Conservation (phyloP, 495 filamentous ascomycete species). For the Geopyxis carbonaria region DNA sequence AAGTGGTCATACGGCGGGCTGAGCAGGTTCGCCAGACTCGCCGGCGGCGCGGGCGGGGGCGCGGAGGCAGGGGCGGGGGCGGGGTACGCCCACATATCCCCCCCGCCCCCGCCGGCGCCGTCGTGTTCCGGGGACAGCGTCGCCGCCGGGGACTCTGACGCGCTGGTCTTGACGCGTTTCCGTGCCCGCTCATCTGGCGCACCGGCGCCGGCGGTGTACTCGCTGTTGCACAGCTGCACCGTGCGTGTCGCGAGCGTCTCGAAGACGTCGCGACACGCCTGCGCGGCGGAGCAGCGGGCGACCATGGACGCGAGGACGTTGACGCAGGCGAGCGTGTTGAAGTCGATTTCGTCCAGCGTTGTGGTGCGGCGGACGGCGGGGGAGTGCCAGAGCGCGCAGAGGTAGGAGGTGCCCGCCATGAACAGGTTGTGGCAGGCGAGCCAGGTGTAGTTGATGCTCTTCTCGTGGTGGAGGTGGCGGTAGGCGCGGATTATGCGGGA, state of each 20-base stretch:
- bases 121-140: neutral
- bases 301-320: conserved; percentile 36
- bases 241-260: conserved; percentile 17
- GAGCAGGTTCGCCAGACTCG: conserved; percentile 31
- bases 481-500: conserved; percentile 36
- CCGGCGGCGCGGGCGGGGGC: conserved; percentile 8
- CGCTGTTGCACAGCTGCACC: conserved; percentile 12
- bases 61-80: no score
- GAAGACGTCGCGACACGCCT: conserved; percentile 31
- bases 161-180: conserved; percentile 35
- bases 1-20: conserved; percentile 16
- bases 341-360: conserved; percentile 33
- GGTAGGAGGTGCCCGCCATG: conserved; percentile 35
- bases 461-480: conserved; percentile 33
- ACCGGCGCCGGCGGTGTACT: conserved; percentile 8
- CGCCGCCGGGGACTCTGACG: no score
- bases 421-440: conserved; percentile 37
- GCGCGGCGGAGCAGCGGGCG: conserved; percentile 33
- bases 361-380: conserved; percentile 29
- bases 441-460: conserved; percentile 40
- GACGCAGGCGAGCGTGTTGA: conserved; percentile 31
- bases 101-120: neutral
- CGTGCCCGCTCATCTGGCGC: conserved; percentile 29
- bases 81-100: neutral
- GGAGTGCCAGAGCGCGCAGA: conserved; percentile 31